Conservation (phyloP, 345 rosid species). For the Rhizophora apiculata region DNA sequence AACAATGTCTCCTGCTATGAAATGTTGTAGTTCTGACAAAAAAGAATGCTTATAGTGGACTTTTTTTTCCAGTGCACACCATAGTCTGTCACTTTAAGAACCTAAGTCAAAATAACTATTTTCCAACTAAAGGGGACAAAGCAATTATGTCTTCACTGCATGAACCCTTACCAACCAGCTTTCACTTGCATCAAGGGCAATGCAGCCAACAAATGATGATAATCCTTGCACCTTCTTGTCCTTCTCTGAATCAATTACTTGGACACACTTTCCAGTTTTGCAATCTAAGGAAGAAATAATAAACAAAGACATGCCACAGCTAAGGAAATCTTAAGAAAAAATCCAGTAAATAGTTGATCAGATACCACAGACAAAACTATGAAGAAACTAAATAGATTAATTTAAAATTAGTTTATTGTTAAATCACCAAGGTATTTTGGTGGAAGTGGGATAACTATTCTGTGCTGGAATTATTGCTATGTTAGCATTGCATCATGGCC, state of each 20-base stretch:
- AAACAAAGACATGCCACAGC: slow-evolving; percentile 1
- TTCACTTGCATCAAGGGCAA: slow-evolving; percentile 94
- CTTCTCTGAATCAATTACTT: slow-evolving; percentile 53
- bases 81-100: neutral
- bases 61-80: neutral
- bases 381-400: neutral
- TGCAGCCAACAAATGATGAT: slow-evolving; percentile 51
- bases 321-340: slow-evolving; percentile 15
- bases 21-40: too few relatives aligned
- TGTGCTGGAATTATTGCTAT: neutral
- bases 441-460: too few relatives aligned
- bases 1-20: too few relatives aligned
- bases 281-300: slow-evolving; percentile 56
- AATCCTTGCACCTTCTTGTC: slow-evolving; percentile 41
- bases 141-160: neutral
- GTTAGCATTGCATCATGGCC: neutral
- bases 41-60: neutral
- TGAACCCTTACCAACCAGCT: slow-evolving; percentile 91
- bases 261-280: slow-evolving; percentile 78
- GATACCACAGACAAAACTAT: neutral
- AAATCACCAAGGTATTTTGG: too few relatives aligned
- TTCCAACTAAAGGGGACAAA: neutral
- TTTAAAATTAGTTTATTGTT: neutral
- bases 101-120: neutral
- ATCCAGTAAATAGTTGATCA: neutral